Evolutionary conservation across 768 basidiomycete species (phyloP), one percentile per base, ranked within the genome.

Genomic region (Suillus clintonianus): DNA sequence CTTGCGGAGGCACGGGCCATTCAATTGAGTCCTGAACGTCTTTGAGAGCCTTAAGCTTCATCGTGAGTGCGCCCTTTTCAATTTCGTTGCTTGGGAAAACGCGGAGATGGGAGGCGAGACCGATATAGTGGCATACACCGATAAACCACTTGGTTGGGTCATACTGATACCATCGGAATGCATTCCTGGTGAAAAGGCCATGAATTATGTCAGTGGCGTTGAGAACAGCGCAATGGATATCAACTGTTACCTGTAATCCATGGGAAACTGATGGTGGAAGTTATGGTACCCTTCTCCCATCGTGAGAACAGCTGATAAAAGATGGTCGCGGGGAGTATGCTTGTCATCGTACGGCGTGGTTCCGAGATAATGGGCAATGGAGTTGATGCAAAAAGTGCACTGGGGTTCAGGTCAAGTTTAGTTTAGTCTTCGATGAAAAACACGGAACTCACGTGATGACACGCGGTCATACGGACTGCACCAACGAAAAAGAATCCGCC

Each of bases 321-420:
- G 80, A 74, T 90, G 89, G 71, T 94, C 92, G 32, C 90, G 84
- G 51, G 92, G 90, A 42, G 86, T 86, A 70, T 90, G 83, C 66
- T 78, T 87, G 80, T 94, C 91, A 74, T 95, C 93, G 66, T 94
- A 95, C 1, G 92, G 86, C 34, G 91, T 82, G 53, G 86, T 85
- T 43, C 93, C 93, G 53, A 95, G 82, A 79, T 89, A 93, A 74
- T 95, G 93, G 0, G 92, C 92, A 39, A 95, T 84, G 30, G 92
- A 94, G 74, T 94, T 95, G 75, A 95, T 92, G 72, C 89, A 92
- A 76, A 95, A 95, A 1, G 90, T 92, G 68, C 92, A 91, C 89
- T 91, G 62, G 30, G n/a, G 15, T 45, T 74, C 22, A 30, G 10
- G 62, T 64, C 41, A 62, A 24, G 41, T 11, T 60, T 34, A 24